Evolutionary conservation across 176 grass and related monocot genomes (phyloP).

Genomic region (Oryza coarctata): DNA sequence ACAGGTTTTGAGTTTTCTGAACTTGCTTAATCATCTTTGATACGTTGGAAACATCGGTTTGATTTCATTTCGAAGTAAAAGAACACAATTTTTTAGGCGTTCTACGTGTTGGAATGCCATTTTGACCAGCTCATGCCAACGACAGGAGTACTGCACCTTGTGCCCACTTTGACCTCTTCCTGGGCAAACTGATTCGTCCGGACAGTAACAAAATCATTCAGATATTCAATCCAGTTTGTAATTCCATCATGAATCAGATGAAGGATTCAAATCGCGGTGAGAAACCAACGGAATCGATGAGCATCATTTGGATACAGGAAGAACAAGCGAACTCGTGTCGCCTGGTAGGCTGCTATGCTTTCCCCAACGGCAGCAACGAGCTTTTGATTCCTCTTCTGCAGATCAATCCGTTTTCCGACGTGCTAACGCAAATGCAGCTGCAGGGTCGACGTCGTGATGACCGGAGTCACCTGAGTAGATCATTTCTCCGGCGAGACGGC

Average conservation of each 20-base stretch:
- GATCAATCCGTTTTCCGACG: neutral
- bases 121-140: neutral
- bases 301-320: neutral
- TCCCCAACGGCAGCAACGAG: neutral
- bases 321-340: neutral
- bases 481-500: constrained; percentile 25
- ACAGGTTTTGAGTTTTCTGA: neutral
- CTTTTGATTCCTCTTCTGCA: neutral
- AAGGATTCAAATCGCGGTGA: neutral
- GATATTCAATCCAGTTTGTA: neutral
- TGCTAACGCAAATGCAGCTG: constrained; percentile 34
- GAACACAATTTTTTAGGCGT: neutral
- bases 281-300: neutral
- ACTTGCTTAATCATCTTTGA: neutral
- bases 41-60: neutral
- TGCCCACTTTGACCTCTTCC: constrained; percentile 43
- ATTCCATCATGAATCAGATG: neutral
- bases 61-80: neutral
- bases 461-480: neutral
- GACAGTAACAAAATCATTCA: neutral
- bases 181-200: neutral
- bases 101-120: neutral
- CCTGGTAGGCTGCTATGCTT: neutral
- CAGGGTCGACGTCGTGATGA: neutral
- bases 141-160: neutral